These are phyloP conservation scores for Fraxinus cuspidata DNA, from an alignment of 257 asterid genomes.

Conservation along the genomic window DNA sequence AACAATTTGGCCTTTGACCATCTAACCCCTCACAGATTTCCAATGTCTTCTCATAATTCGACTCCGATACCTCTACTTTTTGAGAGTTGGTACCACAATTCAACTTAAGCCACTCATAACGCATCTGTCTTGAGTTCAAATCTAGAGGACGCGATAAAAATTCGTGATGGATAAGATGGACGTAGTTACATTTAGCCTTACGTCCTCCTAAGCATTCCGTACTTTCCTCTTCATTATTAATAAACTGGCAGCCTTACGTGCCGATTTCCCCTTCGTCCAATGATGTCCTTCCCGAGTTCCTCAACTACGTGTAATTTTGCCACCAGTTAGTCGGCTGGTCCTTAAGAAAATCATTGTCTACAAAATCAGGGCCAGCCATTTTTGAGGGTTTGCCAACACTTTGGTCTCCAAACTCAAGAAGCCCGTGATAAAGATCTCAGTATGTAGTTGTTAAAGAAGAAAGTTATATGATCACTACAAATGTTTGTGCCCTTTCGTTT, in stretches of 20 bases:
- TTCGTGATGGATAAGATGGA: too few species aligned
- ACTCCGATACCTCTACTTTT: too few species aligned
- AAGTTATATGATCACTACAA: neutral
- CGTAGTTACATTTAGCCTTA: too few species aligned
- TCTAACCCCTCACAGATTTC: too few species aligned
- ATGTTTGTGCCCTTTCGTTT: neutral
- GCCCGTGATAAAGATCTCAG: conserved; percentile 44
- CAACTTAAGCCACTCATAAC: too few species aligned
- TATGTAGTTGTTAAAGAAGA: conserved; percentile 1
- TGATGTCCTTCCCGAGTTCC: neutral
- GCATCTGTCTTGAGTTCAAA: too few species aligned
- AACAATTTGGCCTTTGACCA: too few species aligned
- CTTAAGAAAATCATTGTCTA: neutral
- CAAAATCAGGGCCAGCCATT: neutral
- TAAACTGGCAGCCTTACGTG: neutral
- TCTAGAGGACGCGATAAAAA: too few species aligned
- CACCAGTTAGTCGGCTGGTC: neutral
- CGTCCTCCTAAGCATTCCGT: neutral
- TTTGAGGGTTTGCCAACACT: neutral
- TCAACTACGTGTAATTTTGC: neutral
- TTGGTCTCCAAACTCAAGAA: conserved; percentile 43
- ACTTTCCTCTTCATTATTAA: neutral
- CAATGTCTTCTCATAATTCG: too few species aligned
- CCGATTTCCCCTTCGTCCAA: neutral
- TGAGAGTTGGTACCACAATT: too few species aligned